Evolutionary conservation across 2,329 filamentous ascomycete species (phyloP), one percentile per base, ranked within the genome.

Genomic region (Dactylellina parvicollis): DNA sequence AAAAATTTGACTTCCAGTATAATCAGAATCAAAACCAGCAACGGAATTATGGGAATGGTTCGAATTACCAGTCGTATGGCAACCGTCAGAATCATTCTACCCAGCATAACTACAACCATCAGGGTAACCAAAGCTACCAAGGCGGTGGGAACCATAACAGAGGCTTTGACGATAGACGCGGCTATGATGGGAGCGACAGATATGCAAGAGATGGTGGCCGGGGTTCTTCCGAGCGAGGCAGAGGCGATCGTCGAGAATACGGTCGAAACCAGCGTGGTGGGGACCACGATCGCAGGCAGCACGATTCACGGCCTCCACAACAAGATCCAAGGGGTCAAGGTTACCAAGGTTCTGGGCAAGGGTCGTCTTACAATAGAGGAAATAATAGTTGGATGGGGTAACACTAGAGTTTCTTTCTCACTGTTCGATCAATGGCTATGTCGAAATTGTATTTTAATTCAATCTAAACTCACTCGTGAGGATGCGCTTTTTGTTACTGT

Each of bases 151-250:
- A 72, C 73, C 47, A 42, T 77, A 71, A 42, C 74, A 71, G 47
- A 76, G 73, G 74, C 65, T 77, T 78, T 65, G 61, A 73, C 9
- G 62, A 71, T 70, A 76, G 59, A 74, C 76, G 55, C 74, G 75
- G 77, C 18, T 74, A 79, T 38, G 74, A 75, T 32, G 75, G 76
- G 22, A 66, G 74, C 14, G 74, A 76, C 32, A 76, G 78, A 42
- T 69, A 77, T 52, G 75, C 77, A n/a, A 77, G 78, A 38, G 76
- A 78, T 38, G 70, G 77, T 22, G 76, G 75, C 47, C 77, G 76
- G 75, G 40, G 47, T 38, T 32, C 76, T 34, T 74, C 76, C 26
- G 75, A 78, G 28, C 67, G 76, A 49, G 66, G 74, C 16, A 75
- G 72, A 52, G 56, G 77, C 28, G 75, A 56, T 16, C 60, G 59